Evolutionary conservation across 2,329 filamentous ascomycete genomes (phyloP).

Genomic region (Gaeumannomyces sp.): DNA sequence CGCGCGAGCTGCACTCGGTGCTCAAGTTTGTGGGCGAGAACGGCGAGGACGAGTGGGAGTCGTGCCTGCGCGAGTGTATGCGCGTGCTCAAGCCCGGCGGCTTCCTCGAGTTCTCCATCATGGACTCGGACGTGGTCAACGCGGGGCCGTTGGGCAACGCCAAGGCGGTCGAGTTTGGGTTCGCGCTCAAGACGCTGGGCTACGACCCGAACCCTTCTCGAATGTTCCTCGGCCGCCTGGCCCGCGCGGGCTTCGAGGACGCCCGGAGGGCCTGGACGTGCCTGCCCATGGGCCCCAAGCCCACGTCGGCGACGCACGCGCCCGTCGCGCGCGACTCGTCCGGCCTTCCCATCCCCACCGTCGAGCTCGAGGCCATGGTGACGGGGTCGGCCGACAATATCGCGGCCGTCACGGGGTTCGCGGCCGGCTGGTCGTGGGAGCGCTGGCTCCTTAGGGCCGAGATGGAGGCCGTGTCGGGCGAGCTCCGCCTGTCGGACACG

Average conservation of each 20-base stretch:
- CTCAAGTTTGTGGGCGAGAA: slow-evolving; percentile 68
- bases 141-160: slow-evolving; percentile 73
- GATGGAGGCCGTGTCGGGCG: slow-evolving; percentile 70
- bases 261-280: slow-evolving; percentile 84
- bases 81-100: slow-evolving; percentile 90
- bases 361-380: slow-evolving; percentile 56
- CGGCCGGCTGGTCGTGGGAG: slow-evolving; percentile 91
- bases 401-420: slow-evolving; percentile 70
- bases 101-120: slow-evolving; percentile 81
- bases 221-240: slow-evolving; percentile 68
- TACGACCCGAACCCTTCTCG: slow-evolving; percentile 85
- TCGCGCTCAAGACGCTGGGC: slow-evolving; percentile 79
- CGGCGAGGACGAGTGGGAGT: slow-evolving; percentile 78
- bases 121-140: slow-evolving; percentile 87
- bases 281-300: slow-evolving; percentile 65
- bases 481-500: slow-evolving; percentile 49
- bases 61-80: slow-evolving; percentile 77
- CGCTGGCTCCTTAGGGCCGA: slow-evolving; percentile 88
- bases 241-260: slow-evolving; percentile 69
- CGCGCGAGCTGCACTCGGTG: slow-evolving; percentile 77
- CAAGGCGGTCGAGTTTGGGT: slow-evolving; percentile 85
- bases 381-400: slow-evolving; percentile 65
- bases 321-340: slow-evolving; percentile 26
- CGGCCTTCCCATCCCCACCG: slow-evolving; percentile 36
- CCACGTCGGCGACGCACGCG: slow-evolving; percentile 34